Conservation (phyloP, 306 rosid species). For the Vicia faba region DNA sequence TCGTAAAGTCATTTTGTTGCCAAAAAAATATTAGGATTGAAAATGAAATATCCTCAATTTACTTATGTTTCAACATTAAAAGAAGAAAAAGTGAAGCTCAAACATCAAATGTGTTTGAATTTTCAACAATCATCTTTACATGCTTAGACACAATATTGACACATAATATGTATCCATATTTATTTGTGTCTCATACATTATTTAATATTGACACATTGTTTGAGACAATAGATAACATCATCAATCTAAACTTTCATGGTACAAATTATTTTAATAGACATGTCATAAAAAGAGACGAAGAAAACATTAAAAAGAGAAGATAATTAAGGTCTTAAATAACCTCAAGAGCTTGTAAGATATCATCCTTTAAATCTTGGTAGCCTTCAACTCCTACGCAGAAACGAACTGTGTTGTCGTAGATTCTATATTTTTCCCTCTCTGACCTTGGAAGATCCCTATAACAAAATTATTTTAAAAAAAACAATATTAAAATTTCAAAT, state of each 20-base stretch:
- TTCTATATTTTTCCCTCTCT: conserved; percentile 73
- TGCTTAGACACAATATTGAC: too few species aligned
- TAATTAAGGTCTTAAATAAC: conserved; percentile 47
- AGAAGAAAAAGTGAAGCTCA: too few species aligned
- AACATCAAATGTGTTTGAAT: too few species aligned
- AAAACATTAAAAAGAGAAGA: neutral
- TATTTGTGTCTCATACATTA: neutral
- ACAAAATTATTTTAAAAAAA: conserved; percentile 11
- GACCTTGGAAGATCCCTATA: conserved; percentile 76
- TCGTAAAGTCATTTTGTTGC: too few species aligned
- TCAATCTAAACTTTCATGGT: neutral
- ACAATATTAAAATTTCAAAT: neutral
- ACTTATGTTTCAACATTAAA: too few species aligned
- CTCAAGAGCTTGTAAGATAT: conserved; percentile 73
- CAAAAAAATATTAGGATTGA: too few species aligned
- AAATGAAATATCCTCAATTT: too few species aligned
- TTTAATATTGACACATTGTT: neutral
- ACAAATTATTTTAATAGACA: conserved; percentile 1
- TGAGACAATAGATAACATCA: neutral
- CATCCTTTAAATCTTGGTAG: conserved; percentile 67
- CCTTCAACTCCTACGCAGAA: conserved; percentile 89
- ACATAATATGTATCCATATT: neutral
- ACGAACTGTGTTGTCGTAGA: conserved; percentile 74
- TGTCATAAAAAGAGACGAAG: neutral
- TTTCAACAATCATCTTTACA: too few species aligned